phyloP scores from a whole-genome alignment of 2,329 filamentous ascomycete genomes.

The Exophiala phaeomuriformis region DNA sequence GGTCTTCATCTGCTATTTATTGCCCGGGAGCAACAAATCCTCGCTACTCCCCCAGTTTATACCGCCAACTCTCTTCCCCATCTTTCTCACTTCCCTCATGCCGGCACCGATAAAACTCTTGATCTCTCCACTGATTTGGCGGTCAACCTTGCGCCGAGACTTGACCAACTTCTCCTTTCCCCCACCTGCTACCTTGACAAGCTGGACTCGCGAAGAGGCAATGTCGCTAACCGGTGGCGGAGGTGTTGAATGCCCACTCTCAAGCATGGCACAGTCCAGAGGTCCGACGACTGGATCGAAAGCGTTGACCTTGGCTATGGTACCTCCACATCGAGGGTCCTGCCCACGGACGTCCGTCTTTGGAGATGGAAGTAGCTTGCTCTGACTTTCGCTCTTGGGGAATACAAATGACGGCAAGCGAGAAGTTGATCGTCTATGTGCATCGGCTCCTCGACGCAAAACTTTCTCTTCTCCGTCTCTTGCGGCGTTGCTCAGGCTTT shows the following conservation, averaged over 20 bases:
- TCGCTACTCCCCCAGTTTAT: slow-evolving; percentile 19
- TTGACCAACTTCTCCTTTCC: slow-evolving; percentile 16
- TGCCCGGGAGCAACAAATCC: slow-evolving; percentile 4
- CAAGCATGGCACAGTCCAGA: slow-evolving; percentile 11
- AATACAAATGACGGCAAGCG: background rate
- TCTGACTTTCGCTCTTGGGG: background rate
- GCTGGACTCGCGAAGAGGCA: slow-evolving; percentile 1
- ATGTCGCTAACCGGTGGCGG: background rate
- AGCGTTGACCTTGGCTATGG: background rate
- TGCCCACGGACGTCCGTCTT: background rate
- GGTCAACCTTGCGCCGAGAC: slow-evolving; percentile 10
- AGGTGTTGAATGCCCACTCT: slow-evolving; percentile 10
- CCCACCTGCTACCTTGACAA: slow-evolving; percentile 12
- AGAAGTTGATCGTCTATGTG: slow-evolving; percentile 7
- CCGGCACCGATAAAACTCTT: slow-evolving; percentile 21
- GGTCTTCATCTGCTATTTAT: background rate
- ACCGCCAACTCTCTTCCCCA: slow-evolving; percentile 20
- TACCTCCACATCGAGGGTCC: background rate
- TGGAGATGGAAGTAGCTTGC: background rate
- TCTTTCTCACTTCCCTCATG: slow-evolving; percentile 22
- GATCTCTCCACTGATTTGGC: slow-evolving; percentile 20
- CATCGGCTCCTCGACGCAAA: slow-evolving; percentile 5
- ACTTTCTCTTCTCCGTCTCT: slow-evolving; percentile 12
- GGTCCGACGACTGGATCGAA: slow-evolving; percentile 1
- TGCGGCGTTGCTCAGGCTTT: slow-evolving; percentile 5